Evolutionary conservation across 305 asterid genomes (phyloP), one percentile per base, ranked within the genome.

Genomic region (Salvia sclarea): DNA sequence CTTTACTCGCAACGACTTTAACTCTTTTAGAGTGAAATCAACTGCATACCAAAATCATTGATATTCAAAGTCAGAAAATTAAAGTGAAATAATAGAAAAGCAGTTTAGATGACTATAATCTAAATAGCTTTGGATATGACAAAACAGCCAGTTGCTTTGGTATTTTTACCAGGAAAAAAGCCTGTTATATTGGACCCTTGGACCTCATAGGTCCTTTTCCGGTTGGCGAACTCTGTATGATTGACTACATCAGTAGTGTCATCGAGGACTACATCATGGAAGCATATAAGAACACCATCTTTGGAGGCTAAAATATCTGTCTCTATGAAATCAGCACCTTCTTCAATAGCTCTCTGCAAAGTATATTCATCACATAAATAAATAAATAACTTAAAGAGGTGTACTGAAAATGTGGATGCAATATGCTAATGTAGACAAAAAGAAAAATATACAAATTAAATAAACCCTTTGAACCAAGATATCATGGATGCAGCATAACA

Each of bases 241-340:
- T 78, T 49, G 60, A 89, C 88, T 61, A 94, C 73, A 78, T 94
- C 90, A 43, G 97, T 91, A 16, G 84, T 89, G 30, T 61, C 78
- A 79, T 94, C 97, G 56, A 91, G 93, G 30, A 28, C 74, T 49
- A 83, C 79, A 81, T 94, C 99, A 67, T 94, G 97, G 80, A 81
- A 82, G 79, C 93, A 87, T 72, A 94, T 78, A 63, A 94, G 96
- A 73, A 73, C 83, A 17, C 99, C 98, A 20, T 91, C 99, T 80
- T 89, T 91, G 52, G 97, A 76, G 40, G 96, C 87, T 64, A 87
- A 76, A 56, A 94, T 77, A 81, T 94, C 99, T 11, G 93, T 52
- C 85, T 91, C 99, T 66, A 94, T 94, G 83, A 94, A 94, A 82
- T 94, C 99, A 66, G 99, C 86, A 69, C 98, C 99, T 80, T 91